These are phyloP conservation scores for Tolypocladium tundrense DNA, from an alignment of 2,329 filamentous ascomycete species.

Conservation along the genomic window DNA sequence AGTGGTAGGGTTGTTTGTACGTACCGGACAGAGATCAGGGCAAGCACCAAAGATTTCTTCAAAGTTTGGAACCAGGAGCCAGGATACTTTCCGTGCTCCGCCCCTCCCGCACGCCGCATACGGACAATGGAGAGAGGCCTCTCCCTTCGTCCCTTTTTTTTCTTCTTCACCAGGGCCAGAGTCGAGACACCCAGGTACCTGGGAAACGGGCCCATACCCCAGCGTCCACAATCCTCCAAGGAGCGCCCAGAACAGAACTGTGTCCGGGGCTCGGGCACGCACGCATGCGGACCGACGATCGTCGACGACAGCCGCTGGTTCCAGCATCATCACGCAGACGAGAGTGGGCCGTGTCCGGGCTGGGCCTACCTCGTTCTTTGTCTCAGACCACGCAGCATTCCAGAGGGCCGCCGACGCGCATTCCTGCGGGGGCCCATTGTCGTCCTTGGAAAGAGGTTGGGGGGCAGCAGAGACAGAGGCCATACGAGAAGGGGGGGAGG, in stretches of 20 bases:
- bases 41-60: background rate
- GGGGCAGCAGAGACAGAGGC: background rate
- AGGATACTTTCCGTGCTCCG: background rate
- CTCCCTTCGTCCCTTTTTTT: background rate
- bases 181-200: constrained; percentile 10
- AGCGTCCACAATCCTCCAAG: constrained; percentile 1
- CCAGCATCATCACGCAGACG: constrained; percentile 14
- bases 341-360: constrained; percentile 13
- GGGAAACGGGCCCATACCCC: background rate
- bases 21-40: background rate
- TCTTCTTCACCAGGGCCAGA: constrained; percentile 1
- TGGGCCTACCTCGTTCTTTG: constrained; percentile 20
- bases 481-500: background rate
- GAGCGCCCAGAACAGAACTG: background rate
- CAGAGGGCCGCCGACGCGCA: constrained; percentile 16
- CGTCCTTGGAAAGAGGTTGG: constrained; percentile 20
- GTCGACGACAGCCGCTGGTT: constrained; percentile 5
- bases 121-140: background rate
- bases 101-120: background rate
- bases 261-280: constrained; percentile 2
- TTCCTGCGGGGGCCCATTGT: constrained; percentile 23
- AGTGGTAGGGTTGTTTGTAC: background rate
- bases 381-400: constrained; percentile 25
- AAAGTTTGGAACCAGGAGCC: background rate
- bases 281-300: constrained; percentile 7